Conservation (phyloP, 352 stramenopile genomes). For the Globisporangium paroecandrum region DNA sequence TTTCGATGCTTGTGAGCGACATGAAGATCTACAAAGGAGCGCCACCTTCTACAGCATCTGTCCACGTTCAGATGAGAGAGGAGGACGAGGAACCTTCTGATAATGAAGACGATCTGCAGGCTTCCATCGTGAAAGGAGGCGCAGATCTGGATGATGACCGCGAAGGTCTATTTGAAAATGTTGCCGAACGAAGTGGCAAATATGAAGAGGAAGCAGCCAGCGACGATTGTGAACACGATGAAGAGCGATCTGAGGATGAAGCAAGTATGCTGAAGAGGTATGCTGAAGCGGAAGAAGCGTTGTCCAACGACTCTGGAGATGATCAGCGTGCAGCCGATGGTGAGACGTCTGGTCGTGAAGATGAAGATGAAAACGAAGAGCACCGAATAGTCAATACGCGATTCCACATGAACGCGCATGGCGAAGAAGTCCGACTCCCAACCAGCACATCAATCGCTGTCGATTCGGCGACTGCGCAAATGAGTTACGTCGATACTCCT, state of each 20-base stretch:
- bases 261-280: neutral
- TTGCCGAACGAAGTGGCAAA: neutral
- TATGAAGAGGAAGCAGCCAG: neutral
- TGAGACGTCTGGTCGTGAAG: neutral
- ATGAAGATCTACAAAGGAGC: conserved; percentile 3
- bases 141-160: neutral
- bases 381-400: neutral
- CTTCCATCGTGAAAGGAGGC: no score
- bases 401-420: neutral
- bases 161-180: neutral
- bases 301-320: neutral
- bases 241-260: neutral
- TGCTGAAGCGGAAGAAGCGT: neutral
- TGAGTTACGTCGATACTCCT: neutral
- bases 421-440: conserved; percentile 6
- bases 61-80: neutral
- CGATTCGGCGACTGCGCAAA: neutral
- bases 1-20: conserved; percentile 12
- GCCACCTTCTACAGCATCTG: neutral
- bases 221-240: neutral
- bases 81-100: neutral
- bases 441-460: neutral
- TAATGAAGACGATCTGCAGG: neutral
- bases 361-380: neutral
- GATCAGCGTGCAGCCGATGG: neutral